These are phyloP conservation scores for Cladophialophora yegresii DNA, from an alignment of 2,329 filamentous ascomycete genomes.

Conservation along the genomic window DNA sequence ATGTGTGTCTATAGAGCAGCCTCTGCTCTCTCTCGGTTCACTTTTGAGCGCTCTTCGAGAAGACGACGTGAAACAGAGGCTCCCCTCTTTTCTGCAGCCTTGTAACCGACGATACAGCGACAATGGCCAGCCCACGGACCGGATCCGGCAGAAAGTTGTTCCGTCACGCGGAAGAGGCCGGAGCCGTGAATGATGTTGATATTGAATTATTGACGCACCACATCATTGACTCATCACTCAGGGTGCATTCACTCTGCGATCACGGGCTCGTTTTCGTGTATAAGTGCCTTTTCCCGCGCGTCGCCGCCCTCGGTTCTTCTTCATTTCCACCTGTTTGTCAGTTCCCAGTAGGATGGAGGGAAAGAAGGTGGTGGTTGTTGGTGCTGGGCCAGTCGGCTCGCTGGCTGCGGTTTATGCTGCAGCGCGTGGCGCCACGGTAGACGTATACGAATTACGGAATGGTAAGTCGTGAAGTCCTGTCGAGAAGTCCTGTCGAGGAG, in stretches of 20 bases:
- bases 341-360: constrained; percentile 22
- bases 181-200: background rate
- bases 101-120: too few species aligned
- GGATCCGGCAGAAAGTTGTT: background rate
- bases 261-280: background rate
- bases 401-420: constrained; percentile 92
- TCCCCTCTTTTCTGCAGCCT: constrained; percentile 3
- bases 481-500: background rate
- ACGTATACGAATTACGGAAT: constrained; percentile 88
- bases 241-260: background rate
- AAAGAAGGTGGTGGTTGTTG: constrained; percentile 78
- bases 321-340: background rate
- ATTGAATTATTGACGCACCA: constrained; percentile 2
- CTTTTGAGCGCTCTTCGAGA: background rate
- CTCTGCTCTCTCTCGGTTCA: background rate
- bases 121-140: background rate
- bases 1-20: too few species aligned
- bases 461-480: constrained; percentile 57
- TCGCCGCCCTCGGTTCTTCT: background rate
- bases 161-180: background rate
- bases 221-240: constrained; percentile 1
- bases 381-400: constrained; percentile 89
- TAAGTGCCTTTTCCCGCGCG: background rate
- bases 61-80: background rate
- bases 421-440: constrained; percentile 80